Conservation (phyloP, 495 filamentous ascomycete genomes). For the Aspergillus carlsbadensis region DNA sequence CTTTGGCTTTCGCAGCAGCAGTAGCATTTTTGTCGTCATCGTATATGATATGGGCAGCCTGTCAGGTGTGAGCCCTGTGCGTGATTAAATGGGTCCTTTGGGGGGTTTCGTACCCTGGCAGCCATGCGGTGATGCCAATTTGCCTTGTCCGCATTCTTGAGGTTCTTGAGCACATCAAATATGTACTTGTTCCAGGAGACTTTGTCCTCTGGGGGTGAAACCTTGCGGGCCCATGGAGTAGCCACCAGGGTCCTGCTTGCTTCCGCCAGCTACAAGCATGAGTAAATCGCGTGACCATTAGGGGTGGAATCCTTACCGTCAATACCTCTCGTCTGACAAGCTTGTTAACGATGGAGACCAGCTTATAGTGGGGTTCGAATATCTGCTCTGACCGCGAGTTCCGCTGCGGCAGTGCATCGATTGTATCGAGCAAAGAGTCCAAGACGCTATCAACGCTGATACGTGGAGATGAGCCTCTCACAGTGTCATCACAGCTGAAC, state of each 20-base stretch:
- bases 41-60: slow-evolving; percentile 73
- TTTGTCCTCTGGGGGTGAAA: slow-evolving; percentile 45
- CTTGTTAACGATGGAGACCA: slow-evolving; percentile 84
- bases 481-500: slow-evolving; percentile 59
- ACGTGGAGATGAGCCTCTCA: slow-evolving; percentile 45
- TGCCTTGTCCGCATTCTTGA: slow-evolving; percentile 84
- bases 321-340: slow-evolving; percentile 53
- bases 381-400: slow-evolving; percentile 79
- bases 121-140: slow-evolving; percentile 98
- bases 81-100: background rate
- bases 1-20: slow-evolving; percentile 63
- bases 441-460: slow-evolving; percentile 60
- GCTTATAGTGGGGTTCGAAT: slow-evolving; percentile 95
- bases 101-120: slow-evolving; percentile 50
- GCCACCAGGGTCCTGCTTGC: slow-evolving; percentile 54
- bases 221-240: slow-evolving; percentile 56
- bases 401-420: slow-evolving; percentile 77
- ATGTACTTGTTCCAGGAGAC: slow-evolving; percentile 76
- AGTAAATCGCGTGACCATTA: slow-evolving; percentile 9
- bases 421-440: slow-evolving; percentile 68
- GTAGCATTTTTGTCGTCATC: slow-evolving; percentile 46
- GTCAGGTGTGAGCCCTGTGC: slow-evolving; percentile 16
- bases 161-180: slow-evolving; percentile 65
- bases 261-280: slow-evolving; percentile 38
- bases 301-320: slow-evolving; percentile 24